A percentile compares a stretch with the other conserved stretches of the same genome.
Conservation (phyloP, 371 early-diverging fungal species). For the Funneliformis caledonium region DNA sequence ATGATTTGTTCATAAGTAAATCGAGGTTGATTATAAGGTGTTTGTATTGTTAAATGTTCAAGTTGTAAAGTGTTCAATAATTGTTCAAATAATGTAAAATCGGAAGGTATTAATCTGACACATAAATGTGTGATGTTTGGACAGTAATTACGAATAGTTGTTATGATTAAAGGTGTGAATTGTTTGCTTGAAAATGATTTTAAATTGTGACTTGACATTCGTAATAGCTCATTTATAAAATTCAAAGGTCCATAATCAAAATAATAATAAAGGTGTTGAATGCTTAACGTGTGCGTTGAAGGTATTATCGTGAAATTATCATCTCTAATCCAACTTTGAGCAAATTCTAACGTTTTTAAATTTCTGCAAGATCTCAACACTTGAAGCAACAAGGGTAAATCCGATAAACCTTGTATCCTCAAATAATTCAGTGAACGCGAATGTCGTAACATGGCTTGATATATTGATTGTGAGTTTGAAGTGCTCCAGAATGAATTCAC, state of each 20-base stretch:
- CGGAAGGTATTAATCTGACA: background rate
- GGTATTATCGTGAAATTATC: background rate
- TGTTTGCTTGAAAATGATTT: background rate
- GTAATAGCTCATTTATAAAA: background rate
- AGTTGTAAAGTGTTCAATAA: background rate
- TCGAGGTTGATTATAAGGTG: background rate
- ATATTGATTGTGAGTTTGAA: background rate
- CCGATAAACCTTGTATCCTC: background rate
- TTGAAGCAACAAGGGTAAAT: background rate
- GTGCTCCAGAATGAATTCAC: background rate
- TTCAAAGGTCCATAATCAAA: background rate
- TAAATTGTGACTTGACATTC: background rate
- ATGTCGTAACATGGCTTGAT: background rate
- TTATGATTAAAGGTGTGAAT: background rate
- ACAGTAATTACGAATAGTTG: background rate
- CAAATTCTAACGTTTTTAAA: background rate
- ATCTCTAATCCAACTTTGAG: background rate
- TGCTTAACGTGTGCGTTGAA: background rate
- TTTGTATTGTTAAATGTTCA: conserved; percentile 1
- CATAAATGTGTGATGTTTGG: background rate
- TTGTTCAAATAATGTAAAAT: background rate
- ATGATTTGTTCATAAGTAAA: background rate
- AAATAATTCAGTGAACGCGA: background rate
- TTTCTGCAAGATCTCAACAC: background rate
- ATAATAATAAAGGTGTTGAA: background rate